Conservation (phyloP, 2,329 filamentous ascomycete genomes). For the Bipolaris victoriae region DNA sequence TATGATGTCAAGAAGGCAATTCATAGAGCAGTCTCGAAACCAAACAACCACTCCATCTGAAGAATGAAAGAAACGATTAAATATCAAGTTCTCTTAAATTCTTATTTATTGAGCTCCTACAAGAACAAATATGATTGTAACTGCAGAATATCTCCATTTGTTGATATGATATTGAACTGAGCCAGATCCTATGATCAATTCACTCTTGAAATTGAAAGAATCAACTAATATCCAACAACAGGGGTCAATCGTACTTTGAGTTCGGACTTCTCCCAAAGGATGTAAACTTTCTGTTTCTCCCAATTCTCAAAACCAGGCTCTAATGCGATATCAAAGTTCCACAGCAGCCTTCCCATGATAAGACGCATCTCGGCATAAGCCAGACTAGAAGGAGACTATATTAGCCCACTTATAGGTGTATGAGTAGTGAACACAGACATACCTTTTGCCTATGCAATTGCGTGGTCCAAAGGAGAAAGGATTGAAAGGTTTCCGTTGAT, state of each 20-base stretch:
- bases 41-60: too few relatives aligned
- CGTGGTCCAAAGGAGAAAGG: conserved; percentile 1
- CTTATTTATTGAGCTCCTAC: too few relatives aligned
- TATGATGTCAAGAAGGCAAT: too few relatives aligned
- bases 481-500: neutral
- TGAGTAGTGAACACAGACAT: neutral
- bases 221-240: neutral
- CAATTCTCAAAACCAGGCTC: neutral
- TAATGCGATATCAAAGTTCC: conserved; percentile 1
- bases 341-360: neutral
- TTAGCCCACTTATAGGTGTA: neutral
- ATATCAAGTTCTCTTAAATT: too few relatives aligned
- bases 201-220: too few relatives aligned
- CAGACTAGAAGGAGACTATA: neutral
- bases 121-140: too few relatives aligned
- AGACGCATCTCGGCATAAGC: conserved; percentile 1
- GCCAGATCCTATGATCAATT: too few relatives aligned
- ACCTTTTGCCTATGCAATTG: conserved; percentile 1
- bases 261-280: neutral
- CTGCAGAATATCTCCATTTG: too few relatives aligned
- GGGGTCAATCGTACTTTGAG: neutral
- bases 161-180: too few relatives aligned
- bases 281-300: neutral
- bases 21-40: too few relatives aligned
- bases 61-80: too few relatives aligned